Evolutionary conservation across 179 eudicot genomes (phyloP).

Genomic region (Corrigiola litoralis): DNA sequence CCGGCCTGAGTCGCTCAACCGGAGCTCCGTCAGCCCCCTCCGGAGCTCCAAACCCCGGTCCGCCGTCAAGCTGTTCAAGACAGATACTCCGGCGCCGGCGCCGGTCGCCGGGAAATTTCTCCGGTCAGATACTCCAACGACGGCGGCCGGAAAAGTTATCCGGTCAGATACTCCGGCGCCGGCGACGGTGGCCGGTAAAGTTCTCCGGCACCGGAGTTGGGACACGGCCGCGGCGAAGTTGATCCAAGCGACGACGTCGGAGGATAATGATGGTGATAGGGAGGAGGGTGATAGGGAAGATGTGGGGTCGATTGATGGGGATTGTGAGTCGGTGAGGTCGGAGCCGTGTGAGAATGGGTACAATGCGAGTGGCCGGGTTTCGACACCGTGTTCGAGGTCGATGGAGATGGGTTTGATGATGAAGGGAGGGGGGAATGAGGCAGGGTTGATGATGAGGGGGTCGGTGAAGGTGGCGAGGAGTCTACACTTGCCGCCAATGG

Average conservation of each 20-base stretch:
- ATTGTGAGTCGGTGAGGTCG: slow-evolving; percentile 24
- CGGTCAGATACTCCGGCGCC: slow-evolving; percentile 38
- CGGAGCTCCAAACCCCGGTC: slow-evolving; percentile 24
- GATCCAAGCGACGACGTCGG: background rate
- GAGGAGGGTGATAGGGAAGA: background rate
- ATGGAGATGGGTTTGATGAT: slow-evolving; percentile 18
- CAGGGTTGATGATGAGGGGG: slow-evolving; percentile 4
- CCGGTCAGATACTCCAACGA: slow-evolving; percentile 38
- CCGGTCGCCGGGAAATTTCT: slow-evolving; percentile 30
- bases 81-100: slow-evolving; percentile 33
- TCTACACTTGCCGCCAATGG: slow-evolving; percentile 52
- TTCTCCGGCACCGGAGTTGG: slow-evolving; percentile 14
- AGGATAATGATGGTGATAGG: background rate
- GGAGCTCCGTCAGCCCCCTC: slow-evolving; percentile 40
- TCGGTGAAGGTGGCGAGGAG: slow-evolving; percentile 35
- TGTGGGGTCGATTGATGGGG: slow-evolving; percentile 10
- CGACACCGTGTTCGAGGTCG: slow-evolving; percentile 54
- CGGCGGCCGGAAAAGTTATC: no score
- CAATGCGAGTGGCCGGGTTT: slow-evolving; percentile 14
- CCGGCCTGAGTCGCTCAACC: slow-evolving; percentile 34
- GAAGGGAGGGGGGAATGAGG: slow-evolving; percentile 20
- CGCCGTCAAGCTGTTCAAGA: slow-evolving; percentile 35
- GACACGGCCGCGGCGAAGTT: slow-evolving; percentile 48
- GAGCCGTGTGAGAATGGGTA: slow-evolving; percentile 12
- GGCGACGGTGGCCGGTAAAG: slow-evolving; percentile 9